Evolutionary conservation across 768 basidiomycete species (phyloP), one percentile per base, ranked within the genome.

Genomic region (Lyophyllum shimeji): DNA sequence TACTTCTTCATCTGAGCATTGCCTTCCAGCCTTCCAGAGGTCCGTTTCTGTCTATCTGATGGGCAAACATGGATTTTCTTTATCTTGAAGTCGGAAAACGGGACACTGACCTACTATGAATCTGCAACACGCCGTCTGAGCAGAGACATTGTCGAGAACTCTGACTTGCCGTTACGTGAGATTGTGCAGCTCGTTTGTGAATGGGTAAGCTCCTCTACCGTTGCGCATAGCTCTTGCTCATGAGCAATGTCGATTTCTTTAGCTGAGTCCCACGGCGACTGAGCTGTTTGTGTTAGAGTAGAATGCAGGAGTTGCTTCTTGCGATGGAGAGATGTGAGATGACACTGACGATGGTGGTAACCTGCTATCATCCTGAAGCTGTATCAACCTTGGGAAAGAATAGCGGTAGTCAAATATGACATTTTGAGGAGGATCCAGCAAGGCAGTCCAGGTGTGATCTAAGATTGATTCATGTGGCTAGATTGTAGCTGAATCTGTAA

Each of bases 41-140:
- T 70, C 57, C 67, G 63, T 57, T 71, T 71, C 59, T 72, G 69
- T 63, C 62, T 72, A 61, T 69, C 71, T 52, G 67, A 71, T 63
- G 66, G 68, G 42, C 61, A 63, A 50, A 59, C 42, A 34, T 72
- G 68, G 69, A 63, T 69, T 50, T 72, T 72, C 60, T 69, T 65
- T 48, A 60, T 71, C 49, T 57, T 69, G 65, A 66, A 65, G 62
- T 57, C 20, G 55, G 61, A 63, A 63, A 55, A 67, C 44, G 57
- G 56, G 44, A 61, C 23, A 50, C 40, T 62, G 49, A 63, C 59
- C 52, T 67, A 68, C 57, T 65, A 63, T 59, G 63, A 66, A 59
- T 68, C 67, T 2, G 56, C 61, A 33, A 55, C 54, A 34, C 60
- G 55, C 25, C 50, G 50, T 55, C 49, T 66, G 61, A 66, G 61